These are phyloP conservation scores for Circinella umbellata DNA, from an alignment of 371 early-diverging fungal species.

Conservation along the genomic window DNA sequence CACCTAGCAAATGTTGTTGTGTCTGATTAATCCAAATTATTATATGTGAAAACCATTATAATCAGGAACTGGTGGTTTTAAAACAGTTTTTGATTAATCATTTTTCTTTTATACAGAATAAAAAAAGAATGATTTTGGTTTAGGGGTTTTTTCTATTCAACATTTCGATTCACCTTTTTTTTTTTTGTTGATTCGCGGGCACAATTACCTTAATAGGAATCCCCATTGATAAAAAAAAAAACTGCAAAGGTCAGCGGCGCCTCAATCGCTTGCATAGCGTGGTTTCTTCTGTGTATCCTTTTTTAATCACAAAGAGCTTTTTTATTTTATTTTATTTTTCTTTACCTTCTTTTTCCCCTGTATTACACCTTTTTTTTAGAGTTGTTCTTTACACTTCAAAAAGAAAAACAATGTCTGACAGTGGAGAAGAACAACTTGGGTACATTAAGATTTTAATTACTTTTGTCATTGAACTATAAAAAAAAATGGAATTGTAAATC, in stretches of 20 bases:
- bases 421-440: conserved; percentile 9
- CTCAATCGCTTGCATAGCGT: conserved; percentile 1
- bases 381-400: conserved; percentile 14
- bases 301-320: background rate
- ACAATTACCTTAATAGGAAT: background rate
- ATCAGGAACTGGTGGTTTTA: too few relatives aligned
- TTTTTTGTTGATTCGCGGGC: background rate
- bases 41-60: too few relatives aligned
- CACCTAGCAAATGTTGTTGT: too few relatives aligned
- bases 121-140: background rate
- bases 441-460: background rate
- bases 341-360: background rate
- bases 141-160: too few relatives aligned
- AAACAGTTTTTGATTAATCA: too few relatives aligned
- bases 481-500: background rate
- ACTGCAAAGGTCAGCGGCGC: background rate
- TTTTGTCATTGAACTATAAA: too few relatives aligned
- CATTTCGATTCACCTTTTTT: background rate
- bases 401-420: conserved; percentile 4
- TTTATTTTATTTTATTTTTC: background rate
- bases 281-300: background rate
- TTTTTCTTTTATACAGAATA: too few relatives aligned
- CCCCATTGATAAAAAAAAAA: background rate
- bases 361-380: conserved; percentile 22
- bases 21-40: too few relatives aligned